Evolutionary conservation across 139 green algal genomes (phyloP).

Genomic region (Micromonas commoda): DNA sequence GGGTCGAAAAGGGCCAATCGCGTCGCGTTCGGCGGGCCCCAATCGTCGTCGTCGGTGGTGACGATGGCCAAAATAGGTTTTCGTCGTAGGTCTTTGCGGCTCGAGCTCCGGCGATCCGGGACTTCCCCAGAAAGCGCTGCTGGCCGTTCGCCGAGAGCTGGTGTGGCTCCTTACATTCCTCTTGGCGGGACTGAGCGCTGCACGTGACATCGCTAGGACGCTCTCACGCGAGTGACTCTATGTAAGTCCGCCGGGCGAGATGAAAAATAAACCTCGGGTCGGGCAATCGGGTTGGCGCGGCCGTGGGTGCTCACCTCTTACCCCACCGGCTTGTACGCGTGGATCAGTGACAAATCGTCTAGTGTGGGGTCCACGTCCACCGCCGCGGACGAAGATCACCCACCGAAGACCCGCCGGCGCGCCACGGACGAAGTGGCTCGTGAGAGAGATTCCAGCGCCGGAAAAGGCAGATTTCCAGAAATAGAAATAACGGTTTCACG

Average conservation of each 20-base stretch:
- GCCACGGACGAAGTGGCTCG: too few relatives aligned
- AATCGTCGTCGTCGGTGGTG: neutral
- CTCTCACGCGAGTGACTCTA: slow-evolving; percentile 6
- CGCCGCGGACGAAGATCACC: neutral
- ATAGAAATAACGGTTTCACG: too few relatives aligned
- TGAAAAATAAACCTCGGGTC: too few relatives aligned
- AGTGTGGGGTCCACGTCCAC: neutral
- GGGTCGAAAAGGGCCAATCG: neutral
- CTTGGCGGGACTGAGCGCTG: slow-evolving; percentile 9
- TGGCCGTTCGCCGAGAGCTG: neutral
- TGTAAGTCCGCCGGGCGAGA: neutral
- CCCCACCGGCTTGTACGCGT: too few relatives aligned
- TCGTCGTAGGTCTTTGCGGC: neutral
- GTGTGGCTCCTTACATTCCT: neutral
- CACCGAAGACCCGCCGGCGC: neutral
- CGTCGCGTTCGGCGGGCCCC: neutral
- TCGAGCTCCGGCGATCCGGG: slow-evolving; percentile 4
- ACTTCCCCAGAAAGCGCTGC: neutral
- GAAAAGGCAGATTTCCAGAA: too few relatives aligned
- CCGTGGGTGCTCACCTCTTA: too few relatives aligned
- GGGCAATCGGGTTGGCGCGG: too few relatives aligned
- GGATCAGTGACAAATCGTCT: too few relatives aligned
- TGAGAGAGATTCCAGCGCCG: too few relatives aligned
- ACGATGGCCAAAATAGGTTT: neutral
- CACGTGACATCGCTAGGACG: neutral